phyloP scores from a whole-genome alignment of 768 basidiomycete genomes.

The Calvatia gigantea region DNA sequence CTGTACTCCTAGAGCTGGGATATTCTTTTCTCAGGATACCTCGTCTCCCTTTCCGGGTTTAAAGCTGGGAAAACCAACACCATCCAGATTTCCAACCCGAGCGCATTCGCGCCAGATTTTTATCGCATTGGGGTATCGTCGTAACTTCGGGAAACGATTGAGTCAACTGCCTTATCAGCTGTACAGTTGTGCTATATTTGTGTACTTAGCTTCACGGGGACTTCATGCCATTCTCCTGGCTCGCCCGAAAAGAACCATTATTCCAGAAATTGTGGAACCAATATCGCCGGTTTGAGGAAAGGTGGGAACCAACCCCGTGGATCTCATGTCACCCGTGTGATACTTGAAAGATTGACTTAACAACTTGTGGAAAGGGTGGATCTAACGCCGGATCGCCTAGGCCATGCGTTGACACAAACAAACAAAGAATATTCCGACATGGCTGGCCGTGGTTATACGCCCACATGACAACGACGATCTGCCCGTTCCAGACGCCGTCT shows the following conservation, averaged over 20 bases:
- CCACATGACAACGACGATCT: background rate
- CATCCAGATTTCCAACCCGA: constrained; percentile 40
- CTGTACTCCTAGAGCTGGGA: constrained; percentile 38
- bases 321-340: background rate
- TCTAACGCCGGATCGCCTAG: background rate
- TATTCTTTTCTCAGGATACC: constrained; percentile 36
- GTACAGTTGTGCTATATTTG: background rate
- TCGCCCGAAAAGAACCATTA: background rate
- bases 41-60: constrained; percentile 40
- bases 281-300: background rate
- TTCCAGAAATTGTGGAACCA: background rate
- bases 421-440: background rate
- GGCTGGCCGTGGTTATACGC: too few relatives aligned
- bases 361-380: background rate
- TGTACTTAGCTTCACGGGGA: constrained; percentile 1
- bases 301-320: background rate
- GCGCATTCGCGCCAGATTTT: constrained; percentile 39
- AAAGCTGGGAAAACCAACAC: constrained; percentile 41
- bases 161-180: background rate
- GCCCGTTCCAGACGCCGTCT: background rate
- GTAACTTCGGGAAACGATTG: constrained; percentile 11
- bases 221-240: background rate
- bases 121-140: constrained; percentile 36
- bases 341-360: background rate
- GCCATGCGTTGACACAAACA: background rate